These are phyloP conservation scores for Prillingera fragicola DNA, from an alignment of 1,284 basidiomycete species.

Conservation along the genomic window DNA sequence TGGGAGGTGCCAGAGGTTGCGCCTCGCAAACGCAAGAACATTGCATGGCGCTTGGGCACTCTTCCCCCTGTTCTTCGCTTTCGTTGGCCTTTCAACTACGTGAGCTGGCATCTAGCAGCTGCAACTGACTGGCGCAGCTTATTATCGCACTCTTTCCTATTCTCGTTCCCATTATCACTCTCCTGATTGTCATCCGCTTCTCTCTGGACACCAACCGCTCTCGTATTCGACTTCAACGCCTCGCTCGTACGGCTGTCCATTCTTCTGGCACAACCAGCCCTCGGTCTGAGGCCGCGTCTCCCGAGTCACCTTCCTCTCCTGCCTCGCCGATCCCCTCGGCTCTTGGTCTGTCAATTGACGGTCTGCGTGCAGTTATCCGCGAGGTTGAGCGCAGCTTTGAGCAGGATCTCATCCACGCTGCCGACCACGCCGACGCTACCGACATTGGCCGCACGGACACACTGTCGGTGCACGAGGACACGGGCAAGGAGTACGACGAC, in stretches of 20 bases:
- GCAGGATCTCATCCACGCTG: slow-evolving; percentile 29
- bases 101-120: slow-evolving; percentile 49
- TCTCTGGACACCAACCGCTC: slow-evolving; percentile 32
- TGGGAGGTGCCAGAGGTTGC: slow-evolving; percentile 7
- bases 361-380: slow-evolving; percentile 30
- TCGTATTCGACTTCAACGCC: slow-evolving; percentile 27
- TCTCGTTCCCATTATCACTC: slow-evolving; percentile 49
- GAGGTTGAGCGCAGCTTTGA: slow-evolving; percentile 35
- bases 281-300: neutral
- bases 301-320: neutral
- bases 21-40: slow-evolving; percentile 11
- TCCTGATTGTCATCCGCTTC: slow-evolving; percentile 31
- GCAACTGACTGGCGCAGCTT: slow-evolving; percentile 40
- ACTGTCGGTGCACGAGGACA: too few relatives aligned
- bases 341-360: slow-evolving; percentile 28
- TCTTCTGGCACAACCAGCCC: neutral
- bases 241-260: slow-evolving; percentile 23
- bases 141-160: slow-evolving; percentile 63
- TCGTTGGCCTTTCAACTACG: slow-evolving; percentile 66
- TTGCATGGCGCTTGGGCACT: slow-evolving; percentile 31
- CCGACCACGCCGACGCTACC: slow-evolving; percentile 7
- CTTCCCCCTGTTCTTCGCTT: slow-evolving; percentile 63
- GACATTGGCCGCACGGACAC: neutral
- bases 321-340: slow-evolving; percentile 17
- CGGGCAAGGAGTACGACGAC: neutral